Evolutionary conservation across 2,329 filamentous ascomycete genomes (phyloP), one percentile per base, ranked within the genome.

Genomic region (Mollisia scopiformis): DNA sequence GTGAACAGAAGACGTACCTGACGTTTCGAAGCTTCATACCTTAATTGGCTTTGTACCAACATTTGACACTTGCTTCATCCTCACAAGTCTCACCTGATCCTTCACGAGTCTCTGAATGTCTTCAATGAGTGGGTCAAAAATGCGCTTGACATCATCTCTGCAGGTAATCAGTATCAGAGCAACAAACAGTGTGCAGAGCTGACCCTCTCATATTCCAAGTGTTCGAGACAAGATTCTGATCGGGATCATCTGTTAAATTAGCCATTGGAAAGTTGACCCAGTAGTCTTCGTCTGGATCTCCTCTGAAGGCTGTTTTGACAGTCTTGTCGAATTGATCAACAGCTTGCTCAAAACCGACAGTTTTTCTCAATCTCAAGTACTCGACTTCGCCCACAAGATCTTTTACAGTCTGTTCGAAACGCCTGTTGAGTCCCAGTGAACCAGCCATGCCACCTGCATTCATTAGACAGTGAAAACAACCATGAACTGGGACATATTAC

Each of bases 61-160:
- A 73, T 83, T 74, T 66, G 78, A 66, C 68, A 79, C 59, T 8
- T 11, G 14, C 3, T 58, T 11, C 39, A 62, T 33, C 25, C 63
- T 66, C 2, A 75, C 75, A 6, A 79, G 65, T 27, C 76, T 70
- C 62, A 80, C 75, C 35, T 81, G 77, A 56, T 78, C 74, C 14
- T 75, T 63, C 1, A 82, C 73, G 8, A 80, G 33, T 69, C 72
- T 35, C 76, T 74, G 11, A 80, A 67, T 51, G 78, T 78, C 0
- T 70, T 69, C 0, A 73, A 76, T 54, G 72, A 78, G 23, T 79
- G 78, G 77, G 43, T 69, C 3, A 71, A 68, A 61, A 73, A 78
- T 23, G 87, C 90, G 58, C 82, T 83, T 59, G 84, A 85, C 58
- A 86, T 83, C 63, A 84, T 73, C 60, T 73, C 73, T 66, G 77